A percentile compares a stretch with the other conserved stretches of the same genome.
Conservation (phyloP, 495 filamentous ascomycete species). For the Pseudoneurospora amorphoporcata region DNA sequence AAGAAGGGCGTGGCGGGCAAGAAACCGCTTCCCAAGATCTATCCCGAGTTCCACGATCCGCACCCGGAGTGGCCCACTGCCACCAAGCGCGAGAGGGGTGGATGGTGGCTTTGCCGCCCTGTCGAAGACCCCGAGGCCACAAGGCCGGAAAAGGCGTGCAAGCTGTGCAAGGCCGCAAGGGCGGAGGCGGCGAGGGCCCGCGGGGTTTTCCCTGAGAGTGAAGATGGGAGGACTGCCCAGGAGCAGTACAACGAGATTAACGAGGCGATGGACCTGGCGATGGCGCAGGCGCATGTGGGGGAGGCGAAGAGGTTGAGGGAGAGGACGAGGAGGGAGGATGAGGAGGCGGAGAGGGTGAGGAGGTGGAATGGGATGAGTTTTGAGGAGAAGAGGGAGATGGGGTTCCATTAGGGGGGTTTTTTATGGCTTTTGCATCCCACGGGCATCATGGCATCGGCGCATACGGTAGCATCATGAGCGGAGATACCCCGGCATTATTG, state of each 20-base stretch:
- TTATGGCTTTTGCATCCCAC: neutral
- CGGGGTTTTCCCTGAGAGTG: neutral
- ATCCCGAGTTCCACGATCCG: slow-evolving; percentile 21
- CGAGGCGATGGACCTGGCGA: neutral
- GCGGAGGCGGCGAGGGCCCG: neutral
- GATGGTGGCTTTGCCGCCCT: slow-evolving; percentile 34
- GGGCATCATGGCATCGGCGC: neutral
- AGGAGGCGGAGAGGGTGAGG: neutral
- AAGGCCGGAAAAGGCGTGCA: slow-evolving; percentile 21
- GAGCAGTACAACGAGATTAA: neutral
- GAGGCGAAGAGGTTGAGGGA: neutral
- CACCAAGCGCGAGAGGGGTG: slow-evolving; percentile 15
- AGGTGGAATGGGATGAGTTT: neutral
- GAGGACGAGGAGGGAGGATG: neutral
- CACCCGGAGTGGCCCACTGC: slow-evolving; percentile 18
- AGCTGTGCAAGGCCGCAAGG: slow-evolving; percentile 12
- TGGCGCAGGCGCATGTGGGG: neutral
- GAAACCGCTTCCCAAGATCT: slow-evolving; percentile 15
- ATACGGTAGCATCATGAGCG: neutral
- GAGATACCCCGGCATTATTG: neutral
- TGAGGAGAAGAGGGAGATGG: neutral
- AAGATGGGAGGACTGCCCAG: neutral
- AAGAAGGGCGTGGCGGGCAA: neutral
- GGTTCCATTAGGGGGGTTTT: neutral
- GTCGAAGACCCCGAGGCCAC: slow-evolving; percentile 15